Percentiles rank a stretch among this genome's conserved stretches.
Conservation (phyloP, 2,329 filamentous ascomycete genomes). For the Scedosporium dehoogii region DNA sequence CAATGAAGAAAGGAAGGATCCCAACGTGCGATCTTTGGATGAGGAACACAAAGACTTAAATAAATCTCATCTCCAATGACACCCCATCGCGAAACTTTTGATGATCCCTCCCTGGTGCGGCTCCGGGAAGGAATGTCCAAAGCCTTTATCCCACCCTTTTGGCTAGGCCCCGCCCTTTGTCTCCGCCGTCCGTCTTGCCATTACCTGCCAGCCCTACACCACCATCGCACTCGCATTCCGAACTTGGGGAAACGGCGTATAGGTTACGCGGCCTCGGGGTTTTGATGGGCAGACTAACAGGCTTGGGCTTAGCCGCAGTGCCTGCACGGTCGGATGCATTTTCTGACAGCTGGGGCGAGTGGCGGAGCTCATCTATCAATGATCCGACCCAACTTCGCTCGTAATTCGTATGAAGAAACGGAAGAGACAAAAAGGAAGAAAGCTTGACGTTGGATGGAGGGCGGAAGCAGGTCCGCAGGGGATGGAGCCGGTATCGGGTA, state of each 20-base stretch:
- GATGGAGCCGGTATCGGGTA: background rate
- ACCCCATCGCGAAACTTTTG: background rate
- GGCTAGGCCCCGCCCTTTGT: background rate
- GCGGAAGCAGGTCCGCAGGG: too few species aligned
- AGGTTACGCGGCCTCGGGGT: background rate
- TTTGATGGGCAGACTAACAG: too few species aligned
- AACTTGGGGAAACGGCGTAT: background rate
- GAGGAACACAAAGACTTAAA: background rate
- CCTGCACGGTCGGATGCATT: too few species aligned
- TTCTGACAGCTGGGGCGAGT: background rate
- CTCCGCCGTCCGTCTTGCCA: background rate
- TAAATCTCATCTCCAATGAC: background rate
- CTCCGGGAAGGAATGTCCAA: background rate
- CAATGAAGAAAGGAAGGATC: too few species aligned
- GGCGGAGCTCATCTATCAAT: background rate
- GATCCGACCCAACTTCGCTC: too few species aligned
- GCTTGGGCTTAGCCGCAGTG: too few species aligned
- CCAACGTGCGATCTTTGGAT: too few species aligned
- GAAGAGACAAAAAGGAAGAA: too few species aligned
- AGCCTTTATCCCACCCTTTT: too few species aligned
- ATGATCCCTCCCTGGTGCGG: background rate
- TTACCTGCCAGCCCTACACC: background rate
- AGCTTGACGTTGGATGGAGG: too few species aligned
- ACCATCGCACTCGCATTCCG: background rate
- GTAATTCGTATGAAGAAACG: too few species aligned